Evolutionary conservation across 2,329 filamentous ascomycete genomes (phyloP).

Genomic region (Onygena corvina): DNA sequence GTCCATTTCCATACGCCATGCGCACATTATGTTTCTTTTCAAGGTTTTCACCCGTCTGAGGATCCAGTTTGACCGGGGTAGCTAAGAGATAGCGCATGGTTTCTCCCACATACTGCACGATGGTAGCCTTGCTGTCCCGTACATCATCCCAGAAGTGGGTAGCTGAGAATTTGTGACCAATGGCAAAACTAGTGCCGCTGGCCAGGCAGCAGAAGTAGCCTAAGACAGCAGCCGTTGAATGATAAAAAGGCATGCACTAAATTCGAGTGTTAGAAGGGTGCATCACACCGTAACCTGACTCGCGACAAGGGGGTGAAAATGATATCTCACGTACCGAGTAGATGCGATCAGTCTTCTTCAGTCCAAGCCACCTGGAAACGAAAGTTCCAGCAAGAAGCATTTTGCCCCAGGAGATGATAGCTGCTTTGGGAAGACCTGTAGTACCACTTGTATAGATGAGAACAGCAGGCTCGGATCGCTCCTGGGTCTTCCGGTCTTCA

Average conservation of each 20-base stretch:
- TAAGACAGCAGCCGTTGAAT: constrained; percentile 63
- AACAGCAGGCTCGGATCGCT: constrained; percentile 49
- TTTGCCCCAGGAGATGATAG: constrained; percentile 63
- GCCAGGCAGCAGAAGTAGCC: constrained; percentile 52
- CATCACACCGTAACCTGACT: not conserved
- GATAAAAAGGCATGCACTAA: constrained; percentile 82
- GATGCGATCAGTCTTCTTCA: constrained; percentile 54
- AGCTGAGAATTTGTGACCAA: constrained; percentile 69
- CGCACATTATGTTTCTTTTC: constrained; percentile 64
- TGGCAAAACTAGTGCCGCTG: constrained; percentile 52
- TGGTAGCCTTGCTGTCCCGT: constrained; percentile 56
- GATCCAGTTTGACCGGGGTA: constrained; percentile 49
- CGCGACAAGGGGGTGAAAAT: not conserved
- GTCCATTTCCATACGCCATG: constrained; percentile 69
- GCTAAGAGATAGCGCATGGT: constrained; percentile 71
- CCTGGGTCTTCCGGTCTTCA: constrained; percentile 41
- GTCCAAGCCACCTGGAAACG: constrained; percentile 43
- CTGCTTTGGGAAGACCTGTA: constrained; percentile 70
- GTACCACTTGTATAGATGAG: constrained; percentile 81
- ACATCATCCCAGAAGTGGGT: constrained; percentile 66
- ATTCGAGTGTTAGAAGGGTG: constrained; percentile 9
- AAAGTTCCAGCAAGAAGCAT: constrained; percentile 44
- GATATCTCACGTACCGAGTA: constrained; percentile 51
- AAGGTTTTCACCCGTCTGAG: constrained; percentile 52
- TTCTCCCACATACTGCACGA: constrained; percentile 80